Evolutionary conservation across 2,329 filamentous ascomycete species (phyloP).

Genomic region (Arthroderma uncinatum): DNA sequence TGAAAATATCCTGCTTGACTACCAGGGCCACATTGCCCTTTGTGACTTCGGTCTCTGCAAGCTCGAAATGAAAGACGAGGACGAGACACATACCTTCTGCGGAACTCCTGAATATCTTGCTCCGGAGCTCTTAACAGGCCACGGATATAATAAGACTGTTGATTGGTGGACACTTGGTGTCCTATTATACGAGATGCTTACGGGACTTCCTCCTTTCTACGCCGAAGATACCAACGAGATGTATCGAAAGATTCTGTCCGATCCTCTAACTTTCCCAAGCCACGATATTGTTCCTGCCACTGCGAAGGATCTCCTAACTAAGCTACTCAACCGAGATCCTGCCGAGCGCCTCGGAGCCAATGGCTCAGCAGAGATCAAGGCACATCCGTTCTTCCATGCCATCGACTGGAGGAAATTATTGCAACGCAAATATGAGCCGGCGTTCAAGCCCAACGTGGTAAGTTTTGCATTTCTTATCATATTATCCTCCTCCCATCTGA

Average conservation of each 20-base stretch:
- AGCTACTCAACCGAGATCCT: constrained; percentile 85
- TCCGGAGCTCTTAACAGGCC: constrained; percentile 81
- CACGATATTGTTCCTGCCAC: constrained; percentile 84
- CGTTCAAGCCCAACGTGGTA: constrained; percentile 94
- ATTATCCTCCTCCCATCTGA: no score
- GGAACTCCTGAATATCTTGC: constrained; percentile 96
- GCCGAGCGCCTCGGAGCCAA: constrained; percentile 81
- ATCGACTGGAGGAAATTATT: constrained; percentile 98
- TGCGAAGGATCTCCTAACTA: constrained; percentile 81
- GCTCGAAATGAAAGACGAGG: constrained; percentile 98
- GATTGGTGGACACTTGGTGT: constrained; percentile 99
- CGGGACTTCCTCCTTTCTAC: constrained; percentile 92
- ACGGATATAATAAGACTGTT: constrained; percentile 95
- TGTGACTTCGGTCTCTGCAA: constrained; percentile 99
- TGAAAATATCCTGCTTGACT: constrained; percentile 94
- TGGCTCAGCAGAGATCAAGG: constrained; percentile 94
- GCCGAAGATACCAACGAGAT: constrained; percentile 99
- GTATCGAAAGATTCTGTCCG: constrained; percentile 97
- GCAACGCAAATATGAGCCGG: constrained; percentile 95
- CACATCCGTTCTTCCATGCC: constrained; percentile 97
- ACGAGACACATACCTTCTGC: constrained; percentile 94
- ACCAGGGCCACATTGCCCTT: constrained; percentile 92
- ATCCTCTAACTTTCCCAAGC: constrained; percentile 86
- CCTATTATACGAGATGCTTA: constrained; percentile 96
- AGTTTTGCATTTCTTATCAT: constrained; percentile 35